Percentiles rank a stretch among this genome's conserved stretches.
phyloP scores from a whole-genome alignment of 2,329 filamentous ascomycete species.

The Fusarium camptoceras region DNA sequence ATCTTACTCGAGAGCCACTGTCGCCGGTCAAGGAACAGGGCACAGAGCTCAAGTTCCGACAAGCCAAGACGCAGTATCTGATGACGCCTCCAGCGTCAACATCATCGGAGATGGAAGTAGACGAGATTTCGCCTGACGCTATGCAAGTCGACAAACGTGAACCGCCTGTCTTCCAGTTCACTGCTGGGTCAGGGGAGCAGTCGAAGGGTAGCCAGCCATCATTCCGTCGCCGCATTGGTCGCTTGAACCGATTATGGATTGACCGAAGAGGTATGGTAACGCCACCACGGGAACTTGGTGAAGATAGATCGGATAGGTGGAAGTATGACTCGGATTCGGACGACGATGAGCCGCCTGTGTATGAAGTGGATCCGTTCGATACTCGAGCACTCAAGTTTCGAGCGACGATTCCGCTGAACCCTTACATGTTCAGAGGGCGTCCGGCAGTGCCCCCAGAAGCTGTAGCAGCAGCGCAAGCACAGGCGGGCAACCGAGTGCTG shows the following conservation, averaged over 20 bases:
- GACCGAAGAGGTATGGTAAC: slow-evolving; percentile 79
- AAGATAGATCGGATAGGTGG: slow-evolving; percentile 73
- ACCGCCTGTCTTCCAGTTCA: slow-evolving; percentile 60
- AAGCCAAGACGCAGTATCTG: slow-evolving; percentile 77
- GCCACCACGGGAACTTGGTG: slow-evolving; percentile 58
- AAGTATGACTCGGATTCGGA: slow-evolving; percentile 91
- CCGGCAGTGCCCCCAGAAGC: slow-evolving; percentile 50
- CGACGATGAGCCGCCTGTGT: slow-evolving; percentile 80
- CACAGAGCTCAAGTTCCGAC: slow-evolving; percentile 73
- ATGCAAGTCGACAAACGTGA: slow-evolving; percentile 53
- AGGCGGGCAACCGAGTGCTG: slow-evolving; percentile 43
- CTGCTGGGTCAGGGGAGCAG: slow-evolving; percentile 56
- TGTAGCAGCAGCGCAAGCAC: slow-evolving; percentile 39
- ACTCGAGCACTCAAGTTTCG: slow-evolving; percentile 70
- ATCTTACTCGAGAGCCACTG: slow-evolving; percentile 87
- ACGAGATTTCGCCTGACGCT: slow-evolving; percentile 61
- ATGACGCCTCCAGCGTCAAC: slow-evolving; percentile 72
- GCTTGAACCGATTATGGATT: slow-evolving; percentile 86
- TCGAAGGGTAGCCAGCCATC: slow-evolving; percentile 65
- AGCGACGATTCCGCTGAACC: slow-evolving; percentile 66
- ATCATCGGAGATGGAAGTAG: slow-evolving; percentile 68
- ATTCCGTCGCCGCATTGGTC: slow-evolving; percentile 86
- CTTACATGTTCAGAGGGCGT: slow-evolving; percentile 56
- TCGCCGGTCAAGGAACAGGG: slow-evolving; percentile 78
- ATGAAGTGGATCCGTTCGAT: slow-evolving; percentile 79